Evolutionary conservation across 2,329 filamentous ascomycete genomes (phyloP).

Genomic region (Pyrenochaeta sp.): DNA sequence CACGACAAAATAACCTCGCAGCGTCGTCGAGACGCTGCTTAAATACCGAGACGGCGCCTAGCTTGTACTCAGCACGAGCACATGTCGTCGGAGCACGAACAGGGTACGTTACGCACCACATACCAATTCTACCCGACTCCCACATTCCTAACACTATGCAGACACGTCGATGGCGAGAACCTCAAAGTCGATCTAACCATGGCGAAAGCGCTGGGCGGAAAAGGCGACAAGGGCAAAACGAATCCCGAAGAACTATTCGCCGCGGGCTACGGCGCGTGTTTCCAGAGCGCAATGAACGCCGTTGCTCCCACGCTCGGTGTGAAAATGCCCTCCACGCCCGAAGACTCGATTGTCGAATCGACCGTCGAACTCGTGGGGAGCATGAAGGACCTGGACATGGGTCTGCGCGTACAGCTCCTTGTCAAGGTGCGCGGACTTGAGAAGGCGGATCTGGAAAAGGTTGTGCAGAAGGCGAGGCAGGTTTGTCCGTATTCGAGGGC

Average conservation of each 20-base stretch:
- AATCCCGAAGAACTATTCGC: constrained; percentile 58
- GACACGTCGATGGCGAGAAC: constrained; percentile 46
- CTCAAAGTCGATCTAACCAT: constrained; percentile 53
- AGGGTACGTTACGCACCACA: constrained; percentile 19
- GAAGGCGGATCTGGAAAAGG: constrained; percentile 46
- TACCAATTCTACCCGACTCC: background rate
- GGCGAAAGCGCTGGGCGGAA: constrained; percentile 55
- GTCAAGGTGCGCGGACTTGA: constrained; percentile 46
- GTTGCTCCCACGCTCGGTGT: constrained; percentile 52
- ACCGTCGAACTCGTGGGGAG: constrained; percentile 57
- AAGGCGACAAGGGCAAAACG: constrained; percentile 54
- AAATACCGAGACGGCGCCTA: constrained; percentile 52
- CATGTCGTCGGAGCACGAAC: constrained; percentile 52
- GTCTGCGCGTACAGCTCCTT: constrained; percentile 55
- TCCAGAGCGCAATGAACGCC: constrained; percentile 59
- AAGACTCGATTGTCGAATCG: constrained; percentile 52
- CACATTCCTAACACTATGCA: constrained; percentile 5
- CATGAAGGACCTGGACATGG: constrained; percentile 57
- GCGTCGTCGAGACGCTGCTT: constrained; percentile 38
- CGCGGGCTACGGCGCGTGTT: constrained; percentile 59
- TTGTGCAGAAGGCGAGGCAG: constrained; percentile 45
- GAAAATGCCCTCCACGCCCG: constrained; percentile 50
- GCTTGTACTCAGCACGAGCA: constrained; percentile 50
- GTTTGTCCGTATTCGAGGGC: constrained; percentile 48
- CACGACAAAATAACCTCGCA: constrained; percentile 3